Conservation (phyloP, 192 early-diverging fungal species). For the Gonapodya prolifera region DNA sequence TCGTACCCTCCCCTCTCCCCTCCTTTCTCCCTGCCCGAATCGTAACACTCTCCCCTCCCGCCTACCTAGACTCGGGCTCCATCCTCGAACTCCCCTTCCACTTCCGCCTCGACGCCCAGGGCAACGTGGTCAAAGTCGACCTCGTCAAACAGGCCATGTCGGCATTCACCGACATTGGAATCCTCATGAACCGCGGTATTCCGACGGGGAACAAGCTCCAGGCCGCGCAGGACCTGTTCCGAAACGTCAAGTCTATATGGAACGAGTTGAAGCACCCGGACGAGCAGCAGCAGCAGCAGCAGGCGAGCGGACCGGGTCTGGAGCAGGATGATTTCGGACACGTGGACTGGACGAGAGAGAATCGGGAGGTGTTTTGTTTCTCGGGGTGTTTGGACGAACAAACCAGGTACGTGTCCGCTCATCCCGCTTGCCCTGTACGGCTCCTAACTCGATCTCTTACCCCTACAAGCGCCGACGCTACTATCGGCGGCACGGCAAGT, state of each 20-base stretch:
- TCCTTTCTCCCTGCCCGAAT: background rate
- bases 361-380: too few species aligned
- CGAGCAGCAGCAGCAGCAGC: too few species aligned
- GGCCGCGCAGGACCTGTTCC: background rate
- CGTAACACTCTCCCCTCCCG: background rate
- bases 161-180: background rate
- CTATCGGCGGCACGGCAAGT: background rate
- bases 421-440: too few species aligned
- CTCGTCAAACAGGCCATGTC: background rate
- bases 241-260: too few species aligned
- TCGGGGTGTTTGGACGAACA: background rate
- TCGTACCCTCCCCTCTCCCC: slow-evolving; percentile 53
- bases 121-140: background rate
- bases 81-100: background rate
- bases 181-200: too few species aligned
- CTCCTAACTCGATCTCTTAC: too few species aligned
- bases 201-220: background rate
- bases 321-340: too few species aligned
- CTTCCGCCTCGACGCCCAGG: background rate
- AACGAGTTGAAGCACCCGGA: too few species aligned
- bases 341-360: too few species aligned
- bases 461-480: background rate
- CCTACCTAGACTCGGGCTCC: background rate
- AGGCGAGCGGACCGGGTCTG: too few species aligned
- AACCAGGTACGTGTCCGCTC: too few species aligned